Conservation (phyloP, 78 protist species). For the Cavenderia fasciculata region DNA sequence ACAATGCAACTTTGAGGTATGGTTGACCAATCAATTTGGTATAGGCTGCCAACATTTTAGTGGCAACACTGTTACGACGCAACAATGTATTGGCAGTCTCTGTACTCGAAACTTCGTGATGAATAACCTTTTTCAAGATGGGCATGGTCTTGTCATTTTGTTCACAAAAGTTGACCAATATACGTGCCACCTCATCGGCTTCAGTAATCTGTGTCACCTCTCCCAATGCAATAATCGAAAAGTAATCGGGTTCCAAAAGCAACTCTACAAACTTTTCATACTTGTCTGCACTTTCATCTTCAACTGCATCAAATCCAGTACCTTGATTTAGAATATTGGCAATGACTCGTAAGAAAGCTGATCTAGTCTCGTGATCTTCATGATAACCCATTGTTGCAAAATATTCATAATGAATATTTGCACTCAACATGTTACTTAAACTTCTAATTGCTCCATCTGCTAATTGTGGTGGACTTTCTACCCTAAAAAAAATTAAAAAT, state of each 20-base stretch:
- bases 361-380: slow-evolving; percentile 74
- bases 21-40: slow-evolving; percentile 69
- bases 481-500: not conserved
- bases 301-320: slow-evolving; percentile 59
- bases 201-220: slow-evolving; percentile 41
- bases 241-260: slow-evolving; percentile 52
- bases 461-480: slow-evolving; percentile 37
- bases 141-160: slow-evolving; percentile 38
- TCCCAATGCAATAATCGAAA: slow-evolving; percentile 27
- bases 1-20: slow-evolving; percentile 32
- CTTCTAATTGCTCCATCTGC: slow-evolving; percentile 59
- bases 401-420: slow-evolving; percentile 71
- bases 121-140: slow-evolving; percentile 39
- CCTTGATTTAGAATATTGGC: slow-evolving; percentile 84
- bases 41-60: slow-evolving; percentile 55
- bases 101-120: slow-evolving; percentile 52
- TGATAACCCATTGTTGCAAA: slow-evolving; percentile 81
- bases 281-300: slow-evolving; percentile 28
- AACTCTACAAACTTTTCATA: slow-evolving; percentile 65
- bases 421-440: slow-evolving; percentile 67
- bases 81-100: slow-evolving; percentile 47
- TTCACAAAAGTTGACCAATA: slow-evolving; percentile 43
- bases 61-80: slow-evolving; percentile 54
- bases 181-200: slow-evolving; percentile 67
- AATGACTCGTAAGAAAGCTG: slow-evolving; percentile 80